Evolutionary conservation across 2,329 filamentous ascomycete genomes (phyloP), one percentile per base, ranked within the genome.

Genomic region (Talaromyces sp.): DNA sequence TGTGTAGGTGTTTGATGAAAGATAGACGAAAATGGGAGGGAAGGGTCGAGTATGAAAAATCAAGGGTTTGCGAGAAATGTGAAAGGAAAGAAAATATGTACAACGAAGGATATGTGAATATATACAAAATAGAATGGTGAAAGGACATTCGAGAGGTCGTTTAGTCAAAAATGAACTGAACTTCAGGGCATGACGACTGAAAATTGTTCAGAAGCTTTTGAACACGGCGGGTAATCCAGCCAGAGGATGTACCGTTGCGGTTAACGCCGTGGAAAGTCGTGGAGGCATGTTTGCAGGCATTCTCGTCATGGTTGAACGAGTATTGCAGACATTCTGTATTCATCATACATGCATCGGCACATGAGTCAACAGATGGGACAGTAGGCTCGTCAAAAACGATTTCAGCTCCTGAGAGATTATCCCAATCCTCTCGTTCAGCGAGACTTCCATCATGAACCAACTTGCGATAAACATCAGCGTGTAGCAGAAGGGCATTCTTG

Each of bases 391-490:
- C 59, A 24, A 62, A 62, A 33, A 62, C 51, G 20, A 58, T 55
- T 9, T 60, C 49, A 11, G 53, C 51, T 2, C 41, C 52, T 8
- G 60, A 61, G 22, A 56, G 50, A 36, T 67, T 68, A 40, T 68
- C 64, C 66, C 66, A 68, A 13, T 63, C 55, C 2, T 56, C 42
- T 10, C 55, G 60, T 2, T 52, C 52, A 8, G 55, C 45, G 8
- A 52, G 48, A 19, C 42, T 37, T 8, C 40, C 20, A 29, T 61
- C 45, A 47, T 61, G 57, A 16, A 68, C 54, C 7, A 63, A 24
- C 20, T 63, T 55, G 8, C 59, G 61, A 47, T 68, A 68, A 9
- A 68, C 65, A 36, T 68, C 66, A 6, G 55, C 54, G 47, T 68
- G 65, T 9, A 68, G 39, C 14, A 68, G 43, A 9, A 64, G 46